Conservation (phyloP, 352 stramenopile species). For the Globisporangium recalcitrans region DNA sequence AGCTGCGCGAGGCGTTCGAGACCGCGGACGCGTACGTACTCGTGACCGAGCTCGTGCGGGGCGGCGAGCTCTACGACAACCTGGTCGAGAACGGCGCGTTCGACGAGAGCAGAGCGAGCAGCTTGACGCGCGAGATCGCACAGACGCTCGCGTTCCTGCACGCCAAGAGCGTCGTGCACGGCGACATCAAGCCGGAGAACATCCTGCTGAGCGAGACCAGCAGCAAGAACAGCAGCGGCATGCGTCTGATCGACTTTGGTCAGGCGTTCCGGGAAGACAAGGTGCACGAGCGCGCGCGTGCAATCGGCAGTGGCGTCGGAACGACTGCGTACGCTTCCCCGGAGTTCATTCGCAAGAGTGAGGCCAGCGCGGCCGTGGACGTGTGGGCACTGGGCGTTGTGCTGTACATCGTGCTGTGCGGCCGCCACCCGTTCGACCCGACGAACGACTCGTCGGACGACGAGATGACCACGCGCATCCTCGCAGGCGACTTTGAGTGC, state of each 20-base stretch:
- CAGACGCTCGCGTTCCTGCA: constrained; percentile 48
- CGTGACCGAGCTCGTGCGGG: constrained; percentile 48
- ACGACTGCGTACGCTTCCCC: constrained; percentile 40
- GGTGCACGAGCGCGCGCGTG: not conserved
- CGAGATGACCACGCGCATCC: constrained; percentile 34
- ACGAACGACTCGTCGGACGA: constrained; percentile 40
- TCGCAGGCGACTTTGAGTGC: constrained; percentile 31
- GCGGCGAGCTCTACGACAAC: constrained; percentile 48
- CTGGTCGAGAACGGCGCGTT: constrained; percentile 41
- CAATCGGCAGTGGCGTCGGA: constrained; percentile 19
- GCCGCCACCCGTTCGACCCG: constrained; percentile 52
- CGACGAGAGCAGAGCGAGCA: constrained; percentile 28
- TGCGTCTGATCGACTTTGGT: constrained; percentile 79
- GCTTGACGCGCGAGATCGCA: constrained; percentile 33
- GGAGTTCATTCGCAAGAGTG: constrained; percentile 28
- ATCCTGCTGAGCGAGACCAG: constrained; percentile 43
- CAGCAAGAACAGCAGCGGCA: constrained; percentile 3
- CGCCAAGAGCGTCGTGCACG: constrained; percentile 74
- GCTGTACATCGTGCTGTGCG: constrained; percentile 49
- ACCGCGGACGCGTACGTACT: constrained; percentile 48
- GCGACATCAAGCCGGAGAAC: constrained; percentile 82
- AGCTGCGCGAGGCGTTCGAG: constrained; percentile 54
- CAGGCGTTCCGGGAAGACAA: constrained; percentile 51
- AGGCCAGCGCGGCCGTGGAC: constrained; percentile 36
- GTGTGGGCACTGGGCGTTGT: constrained; percentile 57